Evolutionary conservation across 345 rosid genomes (phyloP), one percentile per base, ranked within the genome.

Genomic region (Draba incana): DNA sequence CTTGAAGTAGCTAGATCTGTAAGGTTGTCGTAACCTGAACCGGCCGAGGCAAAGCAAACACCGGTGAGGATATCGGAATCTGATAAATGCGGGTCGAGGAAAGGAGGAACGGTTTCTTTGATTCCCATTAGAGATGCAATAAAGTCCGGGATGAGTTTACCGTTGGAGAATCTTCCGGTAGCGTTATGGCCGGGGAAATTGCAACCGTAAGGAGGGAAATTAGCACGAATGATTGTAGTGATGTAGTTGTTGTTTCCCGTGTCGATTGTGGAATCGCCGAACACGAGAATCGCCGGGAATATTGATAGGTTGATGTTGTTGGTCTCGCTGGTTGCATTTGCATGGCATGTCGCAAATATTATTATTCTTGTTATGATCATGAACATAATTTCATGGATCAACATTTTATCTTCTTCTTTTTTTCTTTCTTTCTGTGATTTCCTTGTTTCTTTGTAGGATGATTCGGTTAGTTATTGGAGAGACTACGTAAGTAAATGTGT

Each of bases 161-260:
- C 80, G 59, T 76, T 76, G 6, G 76, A 70, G 57, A 76, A 76
- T 76, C 80, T 71, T 46, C 80, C 80, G 23, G 80, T 70, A 10
- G 80, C 76, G 24, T 57, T 53, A 8, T n/a, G 28, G 38, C 72
- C 72, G 23, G 71, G 76, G 33, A 70, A 76, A 14, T 76, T 56
- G 55, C 62, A 35, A 9, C 80, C 80, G 68, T 76, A 76, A 33
- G 80, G 80, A 43, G 71, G 76, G 45, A 70, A 70, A 46, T 65
- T 60, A 25, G 76, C 76, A 0, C 51, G 16, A 13, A 70, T 24
- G n/a, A 39, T 13, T 4, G 76, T 58, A 0, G 8, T 38, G 13
- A 76, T 56, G 62, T 70, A 57, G 69, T 76, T 59, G 80, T 76
- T 76, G 63, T 76, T 76, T 9, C 80, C 80, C 23, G 76, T 57